A percentile compares a stretch with the other conserved stretches of the same genome.
These are phyloP conservation scores for Verticillium zaregamsianum DNA, from an alignment of 2,329 filamentous ascomycete species.

Conservation along the genomic window DNA sequence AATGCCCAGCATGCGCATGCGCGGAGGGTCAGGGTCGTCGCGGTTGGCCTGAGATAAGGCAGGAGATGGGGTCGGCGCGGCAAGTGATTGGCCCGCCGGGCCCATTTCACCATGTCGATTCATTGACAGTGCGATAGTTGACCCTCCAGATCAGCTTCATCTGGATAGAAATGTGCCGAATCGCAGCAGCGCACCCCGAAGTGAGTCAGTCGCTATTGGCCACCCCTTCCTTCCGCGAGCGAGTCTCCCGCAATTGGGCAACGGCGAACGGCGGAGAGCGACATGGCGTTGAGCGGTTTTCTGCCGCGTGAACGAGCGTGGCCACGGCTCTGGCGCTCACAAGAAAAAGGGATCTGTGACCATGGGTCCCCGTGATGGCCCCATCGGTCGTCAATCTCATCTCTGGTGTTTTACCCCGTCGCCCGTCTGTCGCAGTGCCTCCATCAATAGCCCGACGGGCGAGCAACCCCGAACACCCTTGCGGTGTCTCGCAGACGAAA, in stretches of 20 bases:
- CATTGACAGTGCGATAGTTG: slow-evolving; percentile 11
- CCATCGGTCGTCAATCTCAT: not conserved
- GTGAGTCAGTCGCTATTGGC: slow-evolving; percentile 4
- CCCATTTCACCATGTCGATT: slow-evolving; percentile 37
- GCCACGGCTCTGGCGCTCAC: slow-evolving; percentile 10
- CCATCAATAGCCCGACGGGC: not conserved
- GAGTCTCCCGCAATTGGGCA: slow-evolving; percentile 1
- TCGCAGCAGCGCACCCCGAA: not conserved
- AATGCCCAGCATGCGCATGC: not conserved
- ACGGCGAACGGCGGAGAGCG: not conserved
- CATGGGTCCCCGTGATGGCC: not conserved
- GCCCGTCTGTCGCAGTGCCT: not conserved
- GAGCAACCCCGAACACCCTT: not conserved
- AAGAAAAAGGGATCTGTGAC: not conserved
- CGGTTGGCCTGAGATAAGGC: slow-evolving; percentile 39
- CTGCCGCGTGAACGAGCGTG: not conserved
- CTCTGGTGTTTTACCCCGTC: not conserved
- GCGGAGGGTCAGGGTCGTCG: not conserved
- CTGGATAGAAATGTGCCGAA: not conserved
- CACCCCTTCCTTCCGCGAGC: not conserved
- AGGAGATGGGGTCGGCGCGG: slow-evolving; percentile 12
- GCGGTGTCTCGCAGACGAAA: not conserved
- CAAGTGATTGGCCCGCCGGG: slow-evolving; percentile 30
- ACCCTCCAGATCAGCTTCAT: not conserved
- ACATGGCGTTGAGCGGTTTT: not conserved